Conservation (phyloP, 148 eudicot genomes). For the Talinum fruticosum region DNA sequence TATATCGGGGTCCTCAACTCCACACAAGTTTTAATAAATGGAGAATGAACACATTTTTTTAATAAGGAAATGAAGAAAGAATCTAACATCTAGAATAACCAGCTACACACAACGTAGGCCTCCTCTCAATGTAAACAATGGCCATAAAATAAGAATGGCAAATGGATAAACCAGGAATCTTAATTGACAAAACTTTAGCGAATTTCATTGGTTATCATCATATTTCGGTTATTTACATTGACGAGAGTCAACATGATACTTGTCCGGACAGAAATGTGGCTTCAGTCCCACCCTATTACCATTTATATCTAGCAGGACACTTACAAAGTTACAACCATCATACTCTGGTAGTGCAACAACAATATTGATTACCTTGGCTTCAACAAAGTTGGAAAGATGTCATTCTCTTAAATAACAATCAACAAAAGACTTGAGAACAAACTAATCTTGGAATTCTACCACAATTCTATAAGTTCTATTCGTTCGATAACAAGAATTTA, state of each 20-base stretch:
- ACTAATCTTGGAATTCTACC: slow-evolving; percentile 96
- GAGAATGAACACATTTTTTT: neutral
- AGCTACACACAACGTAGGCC: neutral
- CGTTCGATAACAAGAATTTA: no score
- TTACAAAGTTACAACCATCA: no score
- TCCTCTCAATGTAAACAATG: neutral
- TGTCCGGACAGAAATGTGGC: no score
- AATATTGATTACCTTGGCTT: neutral
- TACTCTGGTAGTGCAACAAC: neutral
- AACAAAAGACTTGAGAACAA: neutral
- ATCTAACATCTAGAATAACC: neutral
- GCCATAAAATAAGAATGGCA: neutral
- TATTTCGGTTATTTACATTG: no score
- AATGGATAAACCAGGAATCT: neutral
- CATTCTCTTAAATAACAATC: neutral
- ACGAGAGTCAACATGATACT: no score
- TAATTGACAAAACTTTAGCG: neutral
- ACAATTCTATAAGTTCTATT: no score
- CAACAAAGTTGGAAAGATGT: neutral
- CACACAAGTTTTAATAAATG: neutral
- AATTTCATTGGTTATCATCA: no score
- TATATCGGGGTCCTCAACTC: neutral
- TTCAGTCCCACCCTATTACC: no score
- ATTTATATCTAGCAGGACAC: no score
- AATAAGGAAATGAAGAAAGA: neutral